These are phyloP conservation scores for Aspergillus sp. DNA, from an alignment of 2,329 filamentous ascomycete genomes.

Conservation along the genomic window DNA sequence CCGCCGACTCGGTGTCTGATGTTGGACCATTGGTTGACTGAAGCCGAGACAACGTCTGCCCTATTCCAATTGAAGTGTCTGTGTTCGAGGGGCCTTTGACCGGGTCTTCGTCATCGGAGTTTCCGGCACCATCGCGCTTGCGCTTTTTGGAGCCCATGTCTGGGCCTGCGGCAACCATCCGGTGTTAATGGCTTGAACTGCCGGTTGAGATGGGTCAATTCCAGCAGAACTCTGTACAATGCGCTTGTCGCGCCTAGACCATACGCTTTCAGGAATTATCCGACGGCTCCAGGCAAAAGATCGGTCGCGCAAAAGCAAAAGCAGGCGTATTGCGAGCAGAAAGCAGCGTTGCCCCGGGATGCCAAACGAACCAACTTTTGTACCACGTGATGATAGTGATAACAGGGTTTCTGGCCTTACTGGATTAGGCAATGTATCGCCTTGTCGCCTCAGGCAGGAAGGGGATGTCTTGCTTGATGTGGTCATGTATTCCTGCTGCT, in stretches of 20 bases:
- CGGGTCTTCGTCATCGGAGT: slow-evolving; percentile 24
- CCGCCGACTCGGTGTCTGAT: slow-evolving; percentile 7
- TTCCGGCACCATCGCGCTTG: slow-evolving; percentile 28
- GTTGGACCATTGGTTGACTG: slow-evolving; percentile 20
- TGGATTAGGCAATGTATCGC: not conserved
- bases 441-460: not conserved
- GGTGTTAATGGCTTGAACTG: not conserved
- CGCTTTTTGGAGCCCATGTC: slow-evolving; percentile 33
- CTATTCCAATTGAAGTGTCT: slow-evolving; percentile 29
- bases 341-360: not conserved
- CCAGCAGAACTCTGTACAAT: not conserved
- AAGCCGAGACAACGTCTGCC: slow-evolving; percentile 32
- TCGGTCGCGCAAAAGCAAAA: not conserved
- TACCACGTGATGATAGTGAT: slow-evolving; percentile 21
- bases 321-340: not conserved
- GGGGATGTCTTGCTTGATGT: not conserved
- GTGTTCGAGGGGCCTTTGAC: slow-evolving; percentile 15
- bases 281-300: not conserved
- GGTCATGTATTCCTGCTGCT: not conserved
- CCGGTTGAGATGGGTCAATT: not conserved
- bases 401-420: not conserved
- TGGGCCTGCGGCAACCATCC: not conserved
- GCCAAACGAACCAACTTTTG: slow-evolving; percentile 1
- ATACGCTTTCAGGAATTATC: not conserved
- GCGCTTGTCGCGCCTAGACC: not conserved